Conservation (phyloP, 2,329 filamentous ascomycete species). For the Fusarium begoniae region DNA sequence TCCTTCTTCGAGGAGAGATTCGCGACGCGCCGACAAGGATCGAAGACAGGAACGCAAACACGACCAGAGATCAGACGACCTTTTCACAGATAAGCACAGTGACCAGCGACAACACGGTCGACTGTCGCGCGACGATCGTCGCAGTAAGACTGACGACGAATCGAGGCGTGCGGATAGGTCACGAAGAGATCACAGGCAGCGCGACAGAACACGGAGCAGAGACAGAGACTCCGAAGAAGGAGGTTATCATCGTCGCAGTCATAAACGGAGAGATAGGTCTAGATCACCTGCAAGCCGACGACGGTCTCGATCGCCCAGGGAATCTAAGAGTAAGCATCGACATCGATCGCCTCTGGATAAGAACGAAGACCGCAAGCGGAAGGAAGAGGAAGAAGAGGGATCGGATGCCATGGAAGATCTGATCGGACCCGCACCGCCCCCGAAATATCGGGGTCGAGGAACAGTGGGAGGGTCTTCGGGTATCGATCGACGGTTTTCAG, state of each 20-base stretch:
- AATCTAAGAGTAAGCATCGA: slow-evolving; percentile 45
- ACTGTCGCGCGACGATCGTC: slow-evolving; percentile 36
- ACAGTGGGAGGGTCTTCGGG: slow-evolving; percentile 67
- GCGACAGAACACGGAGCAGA: slow-evolving; percentile 30
- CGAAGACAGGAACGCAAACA: slow-evolving; percentile 5
- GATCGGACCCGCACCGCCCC: slow-evolving; percentile 76
- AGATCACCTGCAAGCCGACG: slow-evolving; percentile 40
- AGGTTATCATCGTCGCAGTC: slow-evolving; percentile 23
- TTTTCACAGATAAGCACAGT: slow-evolving; percentile 30
- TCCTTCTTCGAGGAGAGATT: slow-evolving; percentile 24
- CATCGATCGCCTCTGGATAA: slow-evolving; percentile 43
- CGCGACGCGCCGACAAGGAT: slow-evolving; percentile 16
- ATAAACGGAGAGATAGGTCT: slow-evolving; percentile 36
- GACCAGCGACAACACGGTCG: slow-evolving; percentile 39
- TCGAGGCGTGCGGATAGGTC: slow-evolving; percentile 12
- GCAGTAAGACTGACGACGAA: slow-evolving; percentile 26
- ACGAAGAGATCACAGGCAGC: slow-evolving; percentile 28
- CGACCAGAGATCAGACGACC: slow-evolving; percentile 26
- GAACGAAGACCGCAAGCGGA: slow-evolving; percentile 28
- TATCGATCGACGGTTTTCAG: slow-evolving; percentile 84
- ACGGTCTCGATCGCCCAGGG: slow-evolving; percentile 47
- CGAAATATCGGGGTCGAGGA: slow-evolving; percentile 72
- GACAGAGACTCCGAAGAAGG: slow-evolving; percentile 17
- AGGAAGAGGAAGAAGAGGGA: slow-evolving; percentile 30
- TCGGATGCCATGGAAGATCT: slow-evolving; percentile 81